Percentiles rank a stretch among this genome's conserved stretches.
These are phyloP conservation scores for Apodospora peruviana DNA, from an alignment of 495 filamentous ascomycete species.

Conservation along the genomic window DNA sequence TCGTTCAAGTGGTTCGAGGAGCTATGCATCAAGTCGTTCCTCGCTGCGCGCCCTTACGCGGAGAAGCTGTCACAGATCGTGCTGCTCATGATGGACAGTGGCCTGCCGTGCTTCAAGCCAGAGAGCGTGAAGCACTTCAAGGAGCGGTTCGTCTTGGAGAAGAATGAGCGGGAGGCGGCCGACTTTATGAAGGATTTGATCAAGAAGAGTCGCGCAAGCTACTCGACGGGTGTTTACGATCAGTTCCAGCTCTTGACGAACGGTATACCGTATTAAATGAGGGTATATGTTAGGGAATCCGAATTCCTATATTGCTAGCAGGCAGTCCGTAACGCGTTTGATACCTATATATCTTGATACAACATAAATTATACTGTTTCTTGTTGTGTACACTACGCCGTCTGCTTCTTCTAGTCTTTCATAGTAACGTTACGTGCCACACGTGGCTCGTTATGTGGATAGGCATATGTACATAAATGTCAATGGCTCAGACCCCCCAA, in stretches of 20 bases:
- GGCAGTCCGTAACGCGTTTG: no score
- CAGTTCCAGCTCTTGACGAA: conserved; percentile 96
- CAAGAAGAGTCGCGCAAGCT: conserved; percentile 80
- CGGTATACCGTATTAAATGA: conserved; percentile 78
- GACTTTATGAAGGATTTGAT: conserved; percentile 87
- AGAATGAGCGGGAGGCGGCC: conserved; percentile 88
- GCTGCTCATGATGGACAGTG: conserved; percentile 90
- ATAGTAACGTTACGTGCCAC: no score
- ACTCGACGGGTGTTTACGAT: conserved; percentile 90
- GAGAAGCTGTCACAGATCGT: conserved; percentile 87
- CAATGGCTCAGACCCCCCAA: no score
- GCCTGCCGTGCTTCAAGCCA: conserved; percentile 96
- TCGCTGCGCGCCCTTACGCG: conserved; percentile 80
- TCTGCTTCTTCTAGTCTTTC: no score
- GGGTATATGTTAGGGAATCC: no score
- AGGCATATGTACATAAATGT: no score
- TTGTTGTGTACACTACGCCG: no score
- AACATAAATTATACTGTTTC: no score
- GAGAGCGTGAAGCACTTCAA: conserved; percentile 89
- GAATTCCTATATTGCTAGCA: no score
- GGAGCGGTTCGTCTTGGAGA: conserved; percentile 89
- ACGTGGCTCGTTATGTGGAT: no score
- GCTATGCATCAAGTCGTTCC: conserved; percentile 89
- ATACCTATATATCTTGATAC: no score
- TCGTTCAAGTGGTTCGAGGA: conserved; percentile 95